Conservation (phyloP, 139 green algal genomes). For the Closterium sp. region DNA sequence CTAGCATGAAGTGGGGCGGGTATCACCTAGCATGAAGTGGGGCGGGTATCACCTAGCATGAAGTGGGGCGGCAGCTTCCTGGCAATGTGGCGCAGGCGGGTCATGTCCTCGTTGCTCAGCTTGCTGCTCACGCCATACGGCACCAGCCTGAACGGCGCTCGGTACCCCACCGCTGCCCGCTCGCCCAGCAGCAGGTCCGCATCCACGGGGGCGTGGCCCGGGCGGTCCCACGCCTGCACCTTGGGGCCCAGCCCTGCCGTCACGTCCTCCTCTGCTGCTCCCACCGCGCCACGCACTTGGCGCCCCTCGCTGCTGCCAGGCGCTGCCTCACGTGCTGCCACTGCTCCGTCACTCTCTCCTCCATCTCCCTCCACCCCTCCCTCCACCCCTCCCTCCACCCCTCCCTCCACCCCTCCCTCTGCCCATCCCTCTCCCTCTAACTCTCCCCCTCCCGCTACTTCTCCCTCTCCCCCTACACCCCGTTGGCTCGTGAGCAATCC, state of each 20-base stretch:
- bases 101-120: slow-evolving; percentile 43
- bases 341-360: background rate
- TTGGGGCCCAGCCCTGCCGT: slow-evolving; percentile 14
- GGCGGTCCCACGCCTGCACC: background rate
- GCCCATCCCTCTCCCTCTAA: background rate
- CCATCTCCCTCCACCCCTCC: background rate
- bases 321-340: background rate
- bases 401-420: background rate
- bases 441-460: background rate
- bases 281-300: slow-evolving; percentile 9
- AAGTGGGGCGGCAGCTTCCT: slow-evolving; percentile 31
- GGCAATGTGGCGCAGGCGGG: slow-evolving; percentile 14
- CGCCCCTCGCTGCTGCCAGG: background rate
- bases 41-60: slow-evolving; percentile 15
- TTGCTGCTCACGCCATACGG: slow-evolving; percentile 23
- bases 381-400: no score
- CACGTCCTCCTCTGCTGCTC: slow-evolving; percentile 7
- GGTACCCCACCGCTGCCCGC: background rate
- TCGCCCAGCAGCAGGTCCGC: background rate
- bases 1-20: slow-evolving; percentile 31
- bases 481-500: background rate
- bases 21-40: slow-evolving; percentile 35
- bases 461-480: background rate
- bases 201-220: slow-evolving; percentile 23
- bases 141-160: slow-evolving; percentile 19